Conservation (phyloP, 73 alveolate species). For the Paramecium octaurelia region DNA sequence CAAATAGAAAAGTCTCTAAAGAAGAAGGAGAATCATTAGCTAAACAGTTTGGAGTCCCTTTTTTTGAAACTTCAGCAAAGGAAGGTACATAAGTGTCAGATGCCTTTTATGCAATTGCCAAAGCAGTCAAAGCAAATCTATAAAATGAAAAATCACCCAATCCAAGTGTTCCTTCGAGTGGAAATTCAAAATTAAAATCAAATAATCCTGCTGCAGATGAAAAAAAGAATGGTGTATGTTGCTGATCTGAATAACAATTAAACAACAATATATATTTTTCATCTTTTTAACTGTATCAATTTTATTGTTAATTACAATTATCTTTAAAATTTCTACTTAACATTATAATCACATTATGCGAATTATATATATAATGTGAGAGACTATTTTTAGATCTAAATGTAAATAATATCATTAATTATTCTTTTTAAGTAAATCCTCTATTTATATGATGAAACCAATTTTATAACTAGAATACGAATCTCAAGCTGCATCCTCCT, state of each 20-base stretch:
- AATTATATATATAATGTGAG: not conserved
- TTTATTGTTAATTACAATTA: not conserved
- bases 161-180: not conserved
- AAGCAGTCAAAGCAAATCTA: not conserved
- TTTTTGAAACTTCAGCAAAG: constrained; percentile 65
- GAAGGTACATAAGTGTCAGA: not conserved
- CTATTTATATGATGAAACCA: not conserved
- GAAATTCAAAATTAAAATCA: not conserved
- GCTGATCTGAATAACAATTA: not conserved
- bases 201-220: not conserved
- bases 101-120: constrained; percentile 4
- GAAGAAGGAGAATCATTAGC: constrained; percentile 72
- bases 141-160: not conserved
- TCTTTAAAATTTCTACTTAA: not conserved
- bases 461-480: not conserved
- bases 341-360: not conserved
- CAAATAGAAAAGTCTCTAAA: constrained; percentile 54
- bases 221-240: not conserved
- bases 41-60: constrained; percentile 31
- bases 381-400: not conserved
- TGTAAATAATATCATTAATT: not conserved
- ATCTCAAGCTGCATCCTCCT: not conserved
- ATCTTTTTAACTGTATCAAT: not conserved
- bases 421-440: not conserved
- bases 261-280: not conserved